phyloP scores from a whole-genome alignment of 257 asterid genomes.

The Nicotiana tomentosiformis region DNA sequence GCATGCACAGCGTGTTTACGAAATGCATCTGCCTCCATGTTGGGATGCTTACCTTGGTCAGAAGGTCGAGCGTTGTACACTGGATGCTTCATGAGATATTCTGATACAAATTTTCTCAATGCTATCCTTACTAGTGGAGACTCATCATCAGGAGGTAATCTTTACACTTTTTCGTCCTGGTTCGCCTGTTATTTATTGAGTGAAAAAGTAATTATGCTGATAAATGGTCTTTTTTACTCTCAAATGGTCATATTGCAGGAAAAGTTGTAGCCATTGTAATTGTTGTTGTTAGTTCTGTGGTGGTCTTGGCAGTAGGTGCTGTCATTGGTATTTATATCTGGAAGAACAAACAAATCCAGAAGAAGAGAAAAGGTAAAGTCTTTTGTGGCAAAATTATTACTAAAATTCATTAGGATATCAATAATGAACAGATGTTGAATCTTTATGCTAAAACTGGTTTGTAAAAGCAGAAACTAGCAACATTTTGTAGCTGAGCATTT shows the following conservation, averaged over 20 bases:
- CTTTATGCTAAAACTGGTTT: not conserved
- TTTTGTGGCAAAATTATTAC: not conserved
- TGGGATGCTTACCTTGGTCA: constrained; percentile 53
- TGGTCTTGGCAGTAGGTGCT: constrained; percentile 4
- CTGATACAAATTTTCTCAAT: constrained; percentile 57
- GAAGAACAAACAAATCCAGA: constrained; percentile 16
- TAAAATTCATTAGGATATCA: not conserved
- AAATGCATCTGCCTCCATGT: constrained; percentile 40
- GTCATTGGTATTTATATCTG: constrained; percentile 10
- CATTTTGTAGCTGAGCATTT: not conserved
- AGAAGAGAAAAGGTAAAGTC: constrained; percentile 21
- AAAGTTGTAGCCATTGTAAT: not conserved
- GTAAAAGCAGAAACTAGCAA: not conserved
- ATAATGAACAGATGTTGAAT: not conserved
- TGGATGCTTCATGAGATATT: constrained; percentile 64
- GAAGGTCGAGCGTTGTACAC: constrained; percentile 65
- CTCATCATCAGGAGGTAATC: constrained; percentile 18
- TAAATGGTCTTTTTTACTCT: not conserved
- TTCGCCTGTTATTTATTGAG: not conserved
- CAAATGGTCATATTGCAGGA: not conserved
- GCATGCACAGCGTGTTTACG: constrained; percentile 53
- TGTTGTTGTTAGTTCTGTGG: constrained; percentile 7
- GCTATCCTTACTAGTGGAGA: constrained; percentile 21
- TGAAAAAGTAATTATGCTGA: not conserved
- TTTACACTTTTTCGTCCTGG: not conserved